phyloP scores from a whole-genome alignment of 805 yeast genomes.

The Suhomyces faveliae region DNA sequence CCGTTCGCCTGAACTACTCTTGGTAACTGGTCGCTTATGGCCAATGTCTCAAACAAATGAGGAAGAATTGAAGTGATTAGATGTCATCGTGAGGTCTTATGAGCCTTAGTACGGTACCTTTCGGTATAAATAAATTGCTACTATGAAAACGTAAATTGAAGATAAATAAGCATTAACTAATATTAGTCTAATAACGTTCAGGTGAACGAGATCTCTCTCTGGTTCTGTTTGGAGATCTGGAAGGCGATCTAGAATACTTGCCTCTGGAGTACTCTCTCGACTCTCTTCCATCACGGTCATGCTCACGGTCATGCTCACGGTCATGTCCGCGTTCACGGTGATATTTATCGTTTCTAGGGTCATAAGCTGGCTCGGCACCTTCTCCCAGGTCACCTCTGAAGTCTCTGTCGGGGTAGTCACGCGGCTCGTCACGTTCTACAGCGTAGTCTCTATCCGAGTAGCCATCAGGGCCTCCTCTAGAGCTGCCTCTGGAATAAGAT shows the following conservation, averaged over 20 bases:
- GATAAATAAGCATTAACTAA: too few species aligned
- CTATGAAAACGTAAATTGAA: too few species aligned
- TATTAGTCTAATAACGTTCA: conserved; percentile 22
- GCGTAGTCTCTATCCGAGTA: conserved; percentile 4
- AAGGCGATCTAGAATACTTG: conserved; percentile 40
- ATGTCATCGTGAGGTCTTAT: too few species aligned
- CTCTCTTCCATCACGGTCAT: conserved; percentile 9
- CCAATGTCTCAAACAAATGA: too few species aligned
- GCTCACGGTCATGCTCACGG: conserved; percentile 19
- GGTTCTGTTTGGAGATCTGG: conserved; percentile 19
- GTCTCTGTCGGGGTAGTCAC: conserved; percentile 14
- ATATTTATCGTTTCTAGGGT: conserved; percentile 18
- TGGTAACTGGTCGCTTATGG: too few species aligned
- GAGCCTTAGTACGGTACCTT: too few species aligned
- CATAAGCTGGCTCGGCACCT: conserved; percentile 18
- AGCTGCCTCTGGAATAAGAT: background rate
- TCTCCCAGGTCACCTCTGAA: conserved; percentile 17
- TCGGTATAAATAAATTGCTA: too few species aligned
- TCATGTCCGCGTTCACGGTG: conserved; percentile 9
- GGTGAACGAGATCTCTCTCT: conserved; percentile 17
- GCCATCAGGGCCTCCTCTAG: background rate
- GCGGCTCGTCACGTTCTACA: conserved; percentile 5
- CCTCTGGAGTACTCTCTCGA: conserved; percentile 22
- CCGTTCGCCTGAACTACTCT: too few species aligned
- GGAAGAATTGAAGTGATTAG: too few species aligned